A percentile compares a stretch with the other conserved stretches of the same genome.
These are phyloP conservation scores for Salicornia ramosissima DNA, from an alignment of 148 eudicot genomes.

Conservation along the genomic window DNA sequence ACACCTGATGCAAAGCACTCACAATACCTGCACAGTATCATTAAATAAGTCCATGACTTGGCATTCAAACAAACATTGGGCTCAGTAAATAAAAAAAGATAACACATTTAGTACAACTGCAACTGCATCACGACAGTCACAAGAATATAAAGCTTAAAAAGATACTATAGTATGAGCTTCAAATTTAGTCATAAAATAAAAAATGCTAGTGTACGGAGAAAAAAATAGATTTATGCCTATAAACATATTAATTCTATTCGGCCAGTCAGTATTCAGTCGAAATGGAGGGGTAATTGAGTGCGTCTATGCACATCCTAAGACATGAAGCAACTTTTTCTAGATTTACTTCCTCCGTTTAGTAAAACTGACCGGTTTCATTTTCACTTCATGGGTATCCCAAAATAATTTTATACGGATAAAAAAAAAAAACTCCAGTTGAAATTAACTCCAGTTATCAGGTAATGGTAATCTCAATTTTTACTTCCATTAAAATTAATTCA, in stretches of 20 bases:
- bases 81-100: neutral
- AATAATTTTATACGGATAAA: neutral
- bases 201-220: neutral
- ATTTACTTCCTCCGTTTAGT: neutral
- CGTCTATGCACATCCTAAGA: neutral
- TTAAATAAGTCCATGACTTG: conserved; percentile 8
- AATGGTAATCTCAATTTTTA: neutral
- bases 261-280: neutral
- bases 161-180: neutral
- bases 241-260: neutral
- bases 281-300: conserved; percentile 3
- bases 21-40: conserved; percentile 65
- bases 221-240: neutral
- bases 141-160: neutral
- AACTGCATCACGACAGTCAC: neutral
- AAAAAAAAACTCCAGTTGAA: neutral
- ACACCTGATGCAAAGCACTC: conserved; percentile 99
- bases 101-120: neutral
- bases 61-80: neutral
- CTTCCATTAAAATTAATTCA: neutral
- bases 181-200: neutral
- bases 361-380: neutral
- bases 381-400: neutral
- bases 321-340: neutral
- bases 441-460: neutral